These are phyloP conservation scores for Penicillium aurantiogriseum DNA, from an alignment of 2,329 filamentous ascomycete genomes.

Conservation along the genomic window DNA sequence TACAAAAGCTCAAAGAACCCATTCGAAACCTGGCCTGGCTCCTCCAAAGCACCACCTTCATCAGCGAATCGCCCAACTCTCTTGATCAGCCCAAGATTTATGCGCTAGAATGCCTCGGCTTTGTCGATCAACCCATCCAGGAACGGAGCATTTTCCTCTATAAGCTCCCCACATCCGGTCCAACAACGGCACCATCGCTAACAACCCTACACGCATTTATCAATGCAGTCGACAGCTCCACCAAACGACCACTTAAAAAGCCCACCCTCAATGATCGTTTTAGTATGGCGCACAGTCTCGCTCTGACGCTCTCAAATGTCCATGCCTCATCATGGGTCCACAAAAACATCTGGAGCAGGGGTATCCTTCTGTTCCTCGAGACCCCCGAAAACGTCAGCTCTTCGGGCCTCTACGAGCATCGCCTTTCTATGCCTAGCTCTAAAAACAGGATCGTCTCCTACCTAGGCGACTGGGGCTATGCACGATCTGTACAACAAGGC, in stretches of 20 bases:
- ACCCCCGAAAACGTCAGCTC: constrained; percentile 3
- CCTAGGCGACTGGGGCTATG: constrained; percentile 30
- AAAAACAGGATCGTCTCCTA: constrained; percentile 19
- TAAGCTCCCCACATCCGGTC: constrained; percentile 14
- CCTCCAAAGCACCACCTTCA: constrained; percentile 28
- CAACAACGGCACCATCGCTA: not conserved
- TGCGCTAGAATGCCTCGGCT: constrained; percentile 29
- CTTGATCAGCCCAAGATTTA: constrained; percentile 29
- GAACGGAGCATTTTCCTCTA: constrained; percentile 29
- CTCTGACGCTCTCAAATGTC: constrained; percentile 26
- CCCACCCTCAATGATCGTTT: constrained; percentile 26
- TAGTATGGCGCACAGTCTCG: constrained; percentile 27
- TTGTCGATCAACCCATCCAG: constrained; percentile 25
- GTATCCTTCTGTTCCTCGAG: constrained; percentile 27
- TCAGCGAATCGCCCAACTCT: not conserved
- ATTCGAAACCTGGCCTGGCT: constrained; percentile 31
- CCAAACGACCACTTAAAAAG: constrained; percentile 17
- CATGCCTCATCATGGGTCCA: constrained; percentile 31
- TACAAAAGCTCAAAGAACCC: constrained; percentile 25
- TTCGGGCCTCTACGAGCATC: constrained; percentile 7
- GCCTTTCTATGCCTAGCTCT: not conserved
- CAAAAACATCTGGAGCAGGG: constrained; percentile 33
- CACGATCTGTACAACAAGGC: constrained; percentile 22
- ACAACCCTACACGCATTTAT: constrained; percentile 24
- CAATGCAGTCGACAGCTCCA: constrained; percentile 20